A percentile compares a stretch with the other conserved stretches of the same genome.
Evolutionary conservation across 108 stramenopile species (phyloP).

Genomic region (Skeletonema grethae): DNA sequence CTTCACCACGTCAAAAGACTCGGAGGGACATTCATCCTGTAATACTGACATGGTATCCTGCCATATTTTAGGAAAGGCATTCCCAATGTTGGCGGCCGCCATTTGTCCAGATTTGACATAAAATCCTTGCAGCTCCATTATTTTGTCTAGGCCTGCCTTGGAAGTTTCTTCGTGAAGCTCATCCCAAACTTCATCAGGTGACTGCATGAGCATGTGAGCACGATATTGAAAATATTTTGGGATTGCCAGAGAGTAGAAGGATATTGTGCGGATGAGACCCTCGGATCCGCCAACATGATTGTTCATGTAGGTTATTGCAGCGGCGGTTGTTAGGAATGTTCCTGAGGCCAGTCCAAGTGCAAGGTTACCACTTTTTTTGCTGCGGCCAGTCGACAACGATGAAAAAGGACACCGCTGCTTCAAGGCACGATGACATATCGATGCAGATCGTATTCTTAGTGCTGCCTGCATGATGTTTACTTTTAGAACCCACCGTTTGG

Average conservation of each 20-base stretch:
- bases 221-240: conserved; percentile 72
- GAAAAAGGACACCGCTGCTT: no score
- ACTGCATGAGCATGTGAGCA: conserved; percentile 55
- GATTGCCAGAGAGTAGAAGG: conserved; percentile 65
- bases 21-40: conserved; percentile 77
- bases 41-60: conserved; percentile 82
- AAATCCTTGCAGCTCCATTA: conserved; percentile 79
- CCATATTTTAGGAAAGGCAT: conserved; percentile 86
- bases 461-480: no score
- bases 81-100: conserved; percentile 81
- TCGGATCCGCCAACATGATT: conserved; percentile 67
- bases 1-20: conserved; percentile 63
- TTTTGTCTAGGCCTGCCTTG: conserved; percentile 63
- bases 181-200: conserved; percentile 70
- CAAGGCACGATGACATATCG: no score
- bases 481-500: no score
- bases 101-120: conserved; percentile 89
- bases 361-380: background rate
- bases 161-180: conserved; percentile 64
- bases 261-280: conserved; percentile 52
- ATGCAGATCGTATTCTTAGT: no score
- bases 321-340: conserved; percentile 17
- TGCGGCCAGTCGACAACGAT: no score
- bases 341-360: conserved; percentile 19
- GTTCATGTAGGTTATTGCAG: conserved; percentile 52